Conservation (phyloP, 345 rosid genomes). For the Eucalyptus sp. region DNA sequence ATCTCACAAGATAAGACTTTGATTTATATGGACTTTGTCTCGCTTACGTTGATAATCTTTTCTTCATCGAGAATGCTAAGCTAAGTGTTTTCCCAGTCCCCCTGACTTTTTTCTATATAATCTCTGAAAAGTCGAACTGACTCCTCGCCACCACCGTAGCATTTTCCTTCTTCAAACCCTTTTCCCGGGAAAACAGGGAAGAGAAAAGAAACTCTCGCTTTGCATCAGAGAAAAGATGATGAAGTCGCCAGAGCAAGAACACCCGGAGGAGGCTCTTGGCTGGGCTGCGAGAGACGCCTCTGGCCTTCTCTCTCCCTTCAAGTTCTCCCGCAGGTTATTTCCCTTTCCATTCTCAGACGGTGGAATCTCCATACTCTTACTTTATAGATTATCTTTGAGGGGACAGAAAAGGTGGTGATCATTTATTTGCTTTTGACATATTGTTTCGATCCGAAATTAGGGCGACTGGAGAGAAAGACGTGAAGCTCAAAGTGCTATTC, state of each 20-base stretch:
- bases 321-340: slow-evolving; percentile 13
- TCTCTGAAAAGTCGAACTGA: not conserved
- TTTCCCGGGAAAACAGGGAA: not conserved
- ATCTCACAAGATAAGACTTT: not conserved
- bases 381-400: not conserved
- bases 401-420: not conserved
- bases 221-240: not conserved
- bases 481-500: slow-evolving; percentile 18
- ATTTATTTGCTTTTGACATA: not conserved
- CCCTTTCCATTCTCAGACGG: not conserved
- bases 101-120: not conserved
- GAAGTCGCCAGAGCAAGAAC: slow-evolving; percentile 3
- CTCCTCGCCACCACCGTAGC: not conserved
- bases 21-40: not conserved
- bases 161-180: not conserved
- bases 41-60: not conserved
- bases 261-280: slow-evolving; percentile 11
- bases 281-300: slow-evolving; percentile 23
- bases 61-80: not conserved
- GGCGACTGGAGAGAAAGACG: slow-evolving; percentile 22
- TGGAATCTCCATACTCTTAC: not conserved
- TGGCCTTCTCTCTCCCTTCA: slow-evolving; percentile 26
- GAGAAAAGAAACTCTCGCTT: not conserved
- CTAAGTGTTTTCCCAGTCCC: not conserved
- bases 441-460: not conserved